Evolutionary conservation across 345 rosid species (phyloP).

Genomic region (Citrus sp.): DNA sequence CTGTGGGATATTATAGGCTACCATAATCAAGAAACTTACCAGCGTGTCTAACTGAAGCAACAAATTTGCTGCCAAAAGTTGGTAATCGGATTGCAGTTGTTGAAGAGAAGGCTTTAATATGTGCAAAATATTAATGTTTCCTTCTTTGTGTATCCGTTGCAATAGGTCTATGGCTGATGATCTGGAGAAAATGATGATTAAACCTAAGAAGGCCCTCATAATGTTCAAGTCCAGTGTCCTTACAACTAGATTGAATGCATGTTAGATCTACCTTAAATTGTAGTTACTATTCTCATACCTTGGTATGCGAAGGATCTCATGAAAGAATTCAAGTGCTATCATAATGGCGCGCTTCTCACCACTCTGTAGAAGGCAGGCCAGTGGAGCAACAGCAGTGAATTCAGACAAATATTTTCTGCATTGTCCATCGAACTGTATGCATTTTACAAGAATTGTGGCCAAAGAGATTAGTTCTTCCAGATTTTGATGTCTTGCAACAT

Average conservation of each 20-base stretch:
- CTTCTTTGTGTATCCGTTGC: constrained; percentile 60
- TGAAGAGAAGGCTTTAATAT: constrained; percentile 41
- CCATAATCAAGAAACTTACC: constrained; percentile 33
- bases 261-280: not conserved
- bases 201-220: not conserved
- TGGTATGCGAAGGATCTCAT: constrained; percentile 73
- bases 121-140: constrained; percentile 41
- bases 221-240: not conserved
- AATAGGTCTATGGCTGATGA: constrained; percentile 58
- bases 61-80: constrained; percentile 67
- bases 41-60: constrained; percentile 62
- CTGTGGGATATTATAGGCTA: not conserved
- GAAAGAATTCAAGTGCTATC: constrained; percentile 66
- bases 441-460: constrained; percentile 69
- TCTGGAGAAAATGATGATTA: constrained; percentile 39
- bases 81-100: constrained; percentile 50
- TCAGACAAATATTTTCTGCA: constrained; percentile 60
- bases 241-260: not conserved
- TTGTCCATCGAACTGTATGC: constrained; percentile 85
- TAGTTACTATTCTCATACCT: constrained; percentile 39
- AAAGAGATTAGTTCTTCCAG: constrained; percentile 55
- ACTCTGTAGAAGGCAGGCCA: constrained; percentile 53
- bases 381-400: constrained; percentile 56
- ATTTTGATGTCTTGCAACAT: constrained; percentile 50
- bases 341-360: constrained; percentile 44